Conservation (phyloP, 2,329 filamentous ascomycete species). For the Alternaria brassicicola region DNA sequence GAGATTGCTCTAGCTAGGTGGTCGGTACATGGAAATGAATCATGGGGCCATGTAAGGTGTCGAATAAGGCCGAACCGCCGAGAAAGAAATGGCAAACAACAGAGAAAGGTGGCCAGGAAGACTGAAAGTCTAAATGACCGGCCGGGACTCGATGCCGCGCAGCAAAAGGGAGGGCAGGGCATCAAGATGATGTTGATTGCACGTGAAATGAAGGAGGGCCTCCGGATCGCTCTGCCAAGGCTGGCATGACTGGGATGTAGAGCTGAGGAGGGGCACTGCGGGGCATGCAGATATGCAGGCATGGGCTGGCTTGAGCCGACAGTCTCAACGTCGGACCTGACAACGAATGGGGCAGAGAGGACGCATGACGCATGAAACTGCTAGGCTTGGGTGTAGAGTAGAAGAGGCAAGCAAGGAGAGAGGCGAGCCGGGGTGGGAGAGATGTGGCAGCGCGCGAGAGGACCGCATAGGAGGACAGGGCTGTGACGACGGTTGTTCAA, state of each 20-base stretch:
- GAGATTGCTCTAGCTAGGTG: conserved; percentile 12
- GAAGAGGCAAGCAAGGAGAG: conserved; percentile 13
- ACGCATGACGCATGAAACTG: conserved; percentile 10
- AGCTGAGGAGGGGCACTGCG: conserved; percentile 28
- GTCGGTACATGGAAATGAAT: conserved; percentile 24
- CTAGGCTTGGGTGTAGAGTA: conserved; percentile 8
- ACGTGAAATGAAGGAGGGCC: conserved; percentile 7
- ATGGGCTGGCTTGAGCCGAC: conserved; percentile 15
- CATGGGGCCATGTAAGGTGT: conserved; percentile 15
- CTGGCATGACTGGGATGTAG: conserved; percentile 7
- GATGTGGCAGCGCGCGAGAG: conserved; percentile 43
- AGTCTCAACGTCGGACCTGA: conserved; percentile 25
- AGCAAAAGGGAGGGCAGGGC: conserved; percentile 7
- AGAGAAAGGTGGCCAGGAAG: conserved; percentile 1
- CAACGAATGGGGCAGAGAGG: conserved; percentile 18
- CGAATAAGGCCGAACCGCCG: conserved; percentile 17
- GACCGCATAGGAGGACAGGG: conserved; percentile 26
- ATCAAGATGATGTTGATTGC: conserved; percentile 18
- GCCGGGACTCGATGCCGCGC: conserved; percentile 2
- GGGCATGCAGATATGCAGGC: conserved; percentile 29
- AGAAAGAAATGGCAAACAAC: conserved; percentile 21
- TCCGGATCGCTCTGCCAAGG: conserved; percentile 18
- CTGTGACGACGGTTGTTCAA: conserved; percentile 22
- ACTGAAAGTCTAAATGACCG: neutral
- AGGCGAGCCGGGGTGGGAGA: conserved; percentile 20